These are phyloP conservation scores for Aspergillus quadricinctus DNA, from an alignment of 2,329 filamentous ascomycete species.

Conservation along the genomic window DNA sequence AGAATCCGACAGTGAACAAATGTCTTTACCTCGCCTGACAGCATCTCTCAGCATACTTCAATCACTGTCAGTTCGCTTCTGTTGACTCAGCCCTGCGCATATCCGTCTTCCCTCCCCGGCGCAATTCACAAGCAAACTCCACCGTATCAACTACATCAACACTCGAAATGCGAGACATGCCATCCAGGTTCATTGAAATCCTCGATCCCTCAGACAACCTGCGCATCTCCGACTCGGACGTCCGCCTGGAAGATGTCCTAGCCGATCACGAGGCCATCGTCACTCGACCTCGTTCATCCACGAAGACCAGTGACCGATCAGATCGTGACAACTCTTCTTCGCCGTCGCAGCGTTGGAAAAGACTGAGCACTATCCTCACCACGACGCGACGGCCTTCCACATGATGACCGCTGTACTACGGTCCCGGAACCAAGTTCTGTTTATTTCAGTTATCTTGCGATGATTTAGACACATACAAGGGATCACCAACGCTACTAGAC, in stretches of 20 bases:
- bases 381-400: slow-evolving; percentile 19
- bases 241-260: slow-evolving; percentile 42
- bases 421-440: not conserved
- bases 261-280: slow-evolving; percentile 36
- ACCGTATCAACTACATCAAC: not conserved
- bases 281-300: slow-evolving; percentile 32
- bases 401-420: not conserved
- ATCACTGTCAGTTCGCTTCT: not conserved
- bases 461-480: too few relatives aligned
- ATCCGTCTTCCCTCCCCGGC: not conserved
- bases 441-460: not conserved
- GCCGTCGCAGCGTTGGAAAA: slow-evolving; percentile 29
- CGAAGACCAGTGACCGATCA: slow-evolving; percentile 26
- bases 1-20: not conserved
- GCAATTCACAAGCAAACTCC: not conserved
- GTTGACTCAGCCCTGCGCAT: not conserved
- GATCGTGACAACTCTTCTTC: slow-evolving; percentile 20
- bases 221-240: slow-evolving; percentile 37
- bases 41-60: not conserved
- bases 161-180: slow-evolving; percentile 28
- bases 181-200: slow-evolving; percentile 43
- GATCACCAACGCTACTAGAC: too few relatives aligned
- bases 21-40: not conserved
- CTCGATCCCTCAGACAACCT: slow-evolving; percentile 34
- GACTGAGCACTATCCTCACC: slow-evolving; percentile 29